A percentile compares a stretch with the other conserved stretches of the same genome.
phyloP scores from a whole-genome alignment of 305 asterid genomes.

The Galium porrigens region DNA sequence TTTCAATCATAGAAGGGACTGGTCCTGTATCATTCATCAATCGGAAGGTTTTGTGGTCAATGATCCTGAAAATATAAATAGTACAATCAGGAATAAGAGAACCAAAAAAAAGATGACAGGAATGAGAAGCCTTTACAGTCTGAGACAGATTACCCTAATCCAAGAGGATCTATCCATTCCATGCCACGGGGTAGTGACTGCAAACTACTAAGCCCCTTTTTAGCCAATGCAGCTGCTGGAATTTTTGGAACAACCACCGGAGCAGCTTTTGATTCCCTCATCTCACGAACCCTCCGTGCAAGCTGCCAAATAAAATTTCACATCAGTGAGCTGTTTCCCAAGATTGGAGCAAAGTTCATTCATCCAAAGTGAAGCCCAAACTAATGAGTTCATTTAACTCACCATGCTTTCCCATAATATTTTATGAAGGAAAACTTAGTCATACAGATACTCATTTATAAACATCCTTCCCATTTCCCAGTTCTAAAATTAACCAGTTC shows the following conservation, averaged over 20 bases:
- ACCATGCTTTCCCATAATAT: neutral
- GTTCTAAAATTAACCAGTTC: too few species aligned
- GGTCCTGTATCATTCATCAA: slow-evolving; percentile 65
- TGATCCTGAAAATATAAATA: slow-evolving; percentile 39
- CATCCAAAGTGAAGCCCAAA: neutral
- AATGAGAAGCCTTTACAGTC: slow-evolving; percentile 10
- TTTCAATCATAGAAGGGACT: slow-evolving; percentile 42
- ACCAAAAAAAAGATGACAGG: slow-evolving; percentile 4
- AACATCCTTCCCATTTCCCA: neutral
- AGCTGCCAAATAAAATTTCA: slow-evolving; percentile 43
- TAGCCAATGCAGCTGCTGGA: slow-evolving; percentile 38
- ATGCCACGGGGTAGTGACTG: slow-evolving; percentile 94
- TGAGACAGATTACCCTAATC: slow-evolving; percentile 57
- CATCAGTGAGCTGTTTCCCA: slow-evolving; percentile 12
- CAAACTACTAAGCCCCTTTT: slow-evolving; percentile 52
- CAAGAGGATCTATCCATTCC: slow-evolving; percentile 96
- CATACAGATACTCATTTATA: neutral
- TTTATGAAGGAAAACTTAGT: neutral
- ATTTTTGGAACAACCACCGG: slow-evolving; percentile 39
- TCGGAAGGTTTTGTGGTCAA: slow-evolving; percentile 76
- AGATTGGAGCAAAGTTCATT: neutral
- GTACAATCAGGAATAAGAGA: slow-evolving; percentile 17
- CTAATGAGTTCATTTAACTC: neutral
- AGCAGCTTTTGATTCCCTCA: slow-evolving; percentile 78
- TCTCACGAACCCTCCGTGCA: slow-evolving; percentile 82